Evolutionary conservation across 1,139 yeast species (phyloP).

Genomic region (Hyphopichia burtonii): DNA sequence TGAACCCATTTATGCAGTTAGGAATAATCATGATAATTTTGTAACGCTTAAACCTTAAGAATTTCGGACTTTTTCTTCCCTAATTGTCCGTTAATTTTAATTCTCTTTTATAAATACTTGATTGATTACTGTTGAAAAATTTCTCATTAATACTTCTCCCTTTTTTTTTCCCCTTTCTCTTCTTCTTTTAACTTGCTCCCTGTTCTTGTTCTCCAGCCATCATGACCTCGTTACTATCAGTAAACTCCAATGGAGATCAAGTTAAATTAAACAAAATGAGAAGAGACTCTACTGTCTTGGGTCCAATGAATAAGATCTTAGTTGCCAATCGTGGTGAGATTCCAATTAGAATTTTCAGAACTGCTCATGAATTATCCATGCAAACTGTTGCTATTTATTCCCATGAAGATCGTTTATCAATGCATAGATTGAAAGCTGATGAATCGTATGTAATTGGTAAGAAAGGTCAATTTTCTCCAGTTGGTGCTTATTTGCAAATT

Average conservation of each 20-base stretch:
- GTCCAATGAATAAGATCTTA: conserved; percentile 69
- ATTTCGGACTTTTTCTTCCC: neutral
- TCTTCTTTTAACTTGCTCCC: conserved; percentile 4
- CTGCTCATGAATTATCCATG: conserved; percentile 98
- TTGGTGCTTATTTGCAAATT: conserved; percentile 92
- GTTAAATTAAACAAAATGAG: conserved; percentile 51
- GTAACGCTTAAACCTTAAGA: neutral
- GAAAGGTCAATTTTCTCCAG: conserved; percentile 89
- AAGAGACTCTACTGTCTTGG: conserved; percentile 60
- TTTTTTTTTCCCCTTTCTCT: neutral
- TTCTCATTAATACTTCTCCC: too few relatives aligned
- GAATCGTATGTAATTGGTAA: conserved; percentile 91
- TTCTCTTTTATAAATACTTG: neutral
- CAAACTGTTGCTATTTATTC: conserved; percentile 97
- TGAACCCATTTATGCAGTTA: too few relatives aligned
- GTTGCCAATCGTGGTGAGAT: conserved; percentile 98
- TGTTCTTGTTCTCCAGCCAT: conserved; percentile 6
- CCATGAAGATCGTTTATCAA: conserved; percentile 90
- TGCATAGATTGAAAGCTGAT: conserved; percentile 92
- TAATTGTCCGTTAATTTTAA: neutral
- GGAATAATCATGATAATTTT: too few relatives aligned
- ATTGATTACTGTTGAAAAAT: too few relatives aligned
- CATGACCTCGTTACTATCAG: conserved; percentile 16
- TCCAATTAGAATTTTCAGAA: conserved; percentile 86
- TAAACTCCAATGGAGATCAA: conserved; percentile 14